Evolutionary conservation across 208 protist genomes (phyloP).

Genomic region (Leishmania amazonensis): DNA sequence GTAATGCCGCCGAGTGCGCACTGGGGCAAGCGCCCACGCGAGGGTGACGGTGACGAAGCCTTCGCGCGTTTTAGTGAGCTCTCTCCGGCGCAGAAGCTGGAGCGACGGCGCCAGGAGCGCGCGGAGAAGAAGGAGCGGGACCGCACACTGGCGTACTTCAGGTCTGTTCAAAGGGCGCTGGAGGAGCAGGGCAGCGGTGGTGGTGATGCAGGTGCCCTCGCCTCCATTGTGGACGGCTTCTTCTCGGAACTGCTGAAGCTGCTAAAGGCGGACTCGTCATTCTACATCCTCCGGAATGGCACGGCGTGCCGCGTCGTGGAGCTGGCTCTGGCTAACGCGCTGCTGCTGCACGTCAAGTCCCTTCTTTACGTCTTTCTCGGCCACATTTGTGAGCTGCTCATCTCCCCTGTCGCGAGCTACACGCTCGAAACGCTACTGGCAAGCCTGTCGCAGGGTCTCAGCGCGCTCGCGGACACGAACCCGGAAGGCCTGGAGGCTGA

Average conservation of each 20-base stretch:
- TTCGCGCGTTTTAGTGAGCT: slow-evolving; percentile 84
- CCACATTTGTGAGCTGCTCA: slow-evolving; percentile 61
- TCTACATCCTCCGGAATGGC: slow-evolving; percentile 82
- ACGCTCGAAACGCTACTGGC: slow-evolving; percentile 77
- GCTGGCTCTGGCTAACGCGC: slow-evolving; percentile 63
- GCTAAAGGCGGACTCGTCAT: slow-evolving; percentile 66
- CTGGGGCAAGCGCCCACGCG: slow-evolving; percentile 61
- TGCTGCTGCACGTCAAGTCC: slow-evolving; percentile 86
- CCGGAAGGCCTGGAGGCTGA: slow-evolving; percentile 51
- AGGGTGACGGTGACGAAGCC: slow-evolving; percentile 29
- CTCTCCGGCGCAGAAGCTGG: slow-evolving; percentile 58
- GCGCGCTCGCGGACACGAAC: slow-evolving; percentile 46
- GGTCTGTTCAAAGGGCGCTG: slow-evolving; percentile 71
- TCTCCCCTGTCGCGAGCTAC: slow-evolving; percentile 87
- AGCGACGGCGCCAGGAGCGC: slow-evolving; percentile 74
- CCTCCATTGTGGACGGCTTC: slow-evolving; percentile 85
- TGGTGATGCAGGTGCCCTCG: slow-evolving; percentile 55
- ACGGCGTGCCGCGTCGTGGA: slow-evolving; percentile 88
- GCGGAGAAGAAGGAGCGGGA: slow-evolving; percentile 88
- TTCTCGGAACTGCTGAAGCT: slow-evolving; percentile 89
- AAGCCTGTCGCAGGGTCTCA: slow-evolving; percentile 70
- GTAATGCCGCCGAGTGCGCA: slow-evolving; percentile 29
- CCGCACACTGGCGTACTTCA: slow-evolving; percentile 86
- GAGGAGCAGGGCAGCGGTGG: slow-evolving; percentile 60
- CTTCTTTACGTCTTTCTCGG: slow-evolving; percentile 86